Percentiles rank a stretch among this genome's conserved stretches.
These are phyloP conservation scores for Cladosporium halotolerans DNA, from an alignment of 2,329 filamentous ascomycete species.

Conservation along the genomic window DNA sequence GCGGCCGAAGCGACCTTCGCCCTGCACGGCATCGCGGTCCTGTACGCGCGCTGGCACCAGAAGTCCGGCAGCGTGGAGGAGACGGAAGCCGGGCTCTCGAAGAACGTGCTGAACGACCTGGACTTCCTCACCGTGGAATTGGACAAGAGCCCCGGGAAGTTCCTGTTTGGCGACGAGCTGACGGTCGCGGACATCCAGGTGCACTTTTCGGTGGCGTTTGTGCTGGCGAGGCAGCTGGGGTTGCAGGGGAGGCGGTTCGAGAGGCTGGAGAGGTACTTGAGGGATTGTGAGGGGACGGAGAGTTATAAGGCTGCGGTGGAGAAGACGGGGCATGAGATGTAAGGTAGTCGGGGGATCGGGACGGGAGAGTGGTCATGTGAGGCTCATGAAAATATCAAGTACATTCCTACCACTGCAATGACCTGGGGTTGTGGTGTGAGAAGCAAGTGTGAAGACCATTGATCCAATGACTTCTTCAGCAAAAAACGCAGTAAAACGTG, in stretches of 20 bases:
- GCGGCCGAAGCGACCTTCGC: conserved; percentile 44
- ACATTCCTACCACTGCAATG: no score
- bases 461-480: background rate
- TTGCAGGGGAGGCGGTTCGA: conserved; percentile 31
- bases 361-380: no score
- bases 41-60: conserved; percentile 41
- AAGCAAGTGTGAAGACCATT: background rate
- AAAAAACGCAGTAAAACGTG: background rate
- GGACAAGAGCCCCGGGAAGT: conserved; percentile 32
- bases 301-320: conserved; percentile 35
- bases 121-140: conserved; percentile 41
- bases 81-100: conserved; percentile 34
- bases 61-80: conserved; percentile 30
- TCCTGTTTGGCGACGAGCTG: conserved; percentile 37
- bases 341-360: background rate
- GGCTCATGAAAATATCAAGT: no score
- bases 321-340: conserved; percentile 35
- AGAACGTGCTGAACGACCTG: conserved; percentile 42
- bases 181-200: conserved; percentile 44
- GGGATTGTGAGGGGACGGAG: conserved; percentile 31
- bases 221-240: conserved; percentile 34
- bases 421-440: background rate
- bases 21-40: conserved; percentile 40
- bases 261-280: conserved; percentile 32
- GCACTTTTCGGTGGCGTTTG: conserved; percentile 38